Evolutionary conservation across 2,329 filamentous ascomycete species (phyloP).

Genomic region (Fusarium devonianum): DNA sequence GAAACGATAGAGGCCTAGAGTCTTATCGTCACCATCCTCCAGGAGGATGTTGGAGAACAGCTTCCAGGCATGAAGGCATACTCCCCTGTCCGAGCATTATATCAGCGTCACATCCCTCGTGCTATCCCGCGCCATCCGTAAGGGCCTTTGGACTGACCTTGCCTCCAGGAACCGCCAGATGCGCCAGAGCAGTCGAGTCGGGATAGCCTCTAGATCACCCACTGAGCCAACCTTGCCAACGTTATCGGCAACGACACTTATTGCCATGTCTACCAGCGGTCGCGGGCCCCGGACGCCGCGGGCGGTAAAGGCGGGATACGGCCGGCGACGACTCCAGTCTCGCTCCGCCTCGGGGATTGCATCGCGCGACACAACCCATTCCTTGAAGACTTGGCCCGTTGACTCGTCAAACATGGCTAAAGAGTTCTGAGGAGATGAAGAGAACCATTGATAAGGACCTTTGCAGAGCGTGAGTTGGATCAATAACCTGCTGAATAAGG

Average conservation of each 20-base stretch:
- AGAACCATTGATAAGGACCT: not conserved
- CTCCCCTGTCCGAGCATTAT: conserved; percentile 39
- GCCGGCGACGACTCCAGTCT: conserved; percentile 48
- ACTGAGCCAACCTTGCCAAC: conserved; percentile 45
- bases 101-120: not conserved
- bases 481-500: conserved; percentile 3
- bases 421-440: not conserved
- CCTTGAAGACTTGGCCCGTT: conserved; percentile 48
- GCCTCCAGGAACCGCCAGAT: conserved; percentile 52
- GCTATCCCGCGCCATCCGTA: conserved; percentile 3
- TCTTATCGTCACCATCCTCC: conserved; percentile 44
- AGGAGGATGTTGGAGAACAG: conserved; percentile 48
- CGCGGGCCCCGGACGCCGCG: conserved; percentile 45
- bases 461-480: not conserved
- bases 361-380: conserved; percentile 47
- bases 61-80: conserved; percentile 52
- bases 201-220: conserved; percentile 47
- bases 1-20: conserved; percentile 49
- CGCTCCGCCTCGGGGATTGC: conserved; percentile 31
- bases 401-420: conserved; percentile 46
- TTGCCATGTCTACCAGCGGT: conserved; percentile 50
- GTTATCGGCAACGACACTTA: conserved; percentile 48
- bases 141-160: conserved; percentile 43
- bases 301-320: conserved; percentile 39
- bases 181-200: conserved; percentile 46